Percentiles rank a stretch among this genome's conserved stretches.
These are phyloP conservation scores for Xylaria curta DNA, from an alignment of 495 filamentous ascomycete species.

Conservation along the genomic window DNA sequence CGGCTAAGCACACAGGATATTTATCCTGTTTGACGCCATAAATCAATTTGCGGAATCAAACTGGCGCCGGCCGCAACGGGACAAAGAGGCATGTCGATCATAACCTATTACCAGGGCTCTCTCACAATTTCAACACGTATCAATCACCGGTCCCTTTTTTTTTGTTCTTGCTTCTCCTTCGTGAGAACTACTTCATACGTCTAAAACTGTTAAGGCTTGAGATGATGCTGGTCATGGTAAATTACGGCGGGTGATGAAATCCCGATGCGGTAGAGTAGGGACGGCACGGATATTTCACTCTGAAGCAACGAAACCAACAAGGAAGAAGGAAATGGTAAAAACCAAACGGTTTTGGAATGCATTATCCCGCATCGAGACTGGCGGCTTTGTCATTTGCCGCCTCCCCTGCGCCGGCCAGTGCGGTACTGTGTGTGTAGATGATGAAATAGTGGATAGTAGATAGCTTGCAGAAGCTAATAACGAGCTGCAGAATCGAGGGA, in stretches of 20 bases:
- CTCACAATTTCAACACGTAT: conserved; percentile 1
- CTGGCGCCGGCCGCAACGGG: conserved; percentile 12
- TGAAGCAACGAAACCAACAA: conserved; percentile 26
- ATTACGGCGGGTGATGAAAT: conserved; percentile 18
- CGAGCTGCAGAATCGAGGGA: conserved; percentile 22
- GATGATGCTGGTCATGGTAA: neutral
- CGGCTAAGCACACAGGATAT: conserved; percentile 9
- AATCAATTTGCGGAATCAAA: conserved; percentile 11
- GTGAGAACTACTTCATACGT: neutral
- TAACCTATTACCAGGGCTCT: neutral
- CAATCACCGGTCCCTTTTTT: neutral
- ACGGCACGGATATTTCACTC: conserved; percentile 43
- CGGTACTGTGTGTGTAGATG: neutral
- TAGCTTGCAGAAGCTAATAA: conserved; percentile 22
- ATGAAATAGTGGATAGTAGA: no score
- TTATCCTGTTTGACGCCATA: conserved; percentile 5
- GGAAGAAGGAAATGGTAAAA: conserved; percentile 38
- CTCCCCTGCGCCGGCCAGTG: neutral
- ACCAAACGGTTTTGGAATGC: conserved; percentile 36
- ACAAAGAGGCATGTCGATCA: conserved; percentile 10
- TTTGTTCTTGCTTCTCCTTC: no score
- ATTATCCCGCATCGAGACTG: conserved; percentile 28
- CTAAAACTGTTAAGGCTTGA: neutral
- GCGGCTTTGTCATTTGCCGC: conserved; percentile 8
- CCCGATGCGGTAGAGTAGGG: conserved; percentile 37